Evolutionary conservation across 495 filamentous ascomycete genomes (phyloP).

Genomic region (Hypoxylon fragiforme): DNA sequence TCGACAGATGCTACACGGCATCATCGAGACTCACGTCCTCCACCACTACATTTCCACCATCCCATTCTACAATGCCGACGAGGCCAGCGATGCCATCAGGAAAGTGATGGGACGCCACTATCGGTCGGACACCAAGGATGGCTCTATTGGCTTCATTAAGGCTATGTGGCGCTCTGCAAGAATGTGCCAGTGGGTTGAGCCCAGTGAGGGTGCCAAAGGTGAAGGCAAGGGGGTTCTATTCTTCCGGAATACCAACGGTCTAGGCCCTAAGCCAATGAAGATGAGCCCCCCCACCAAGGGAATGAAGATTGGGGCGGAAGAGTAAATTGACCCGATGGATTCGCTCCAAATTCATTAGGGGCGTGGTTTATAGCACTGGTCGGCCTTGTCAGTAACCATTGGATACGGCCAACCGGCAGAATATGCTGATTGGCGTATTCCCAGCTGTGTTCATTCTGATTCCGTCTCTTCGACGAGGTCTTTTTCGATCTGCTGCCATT

Average conservation of each 20-base stretch:
- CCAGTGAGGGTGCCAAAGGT: constrained; percentile 65
- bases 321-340: constrained; percentile 3
- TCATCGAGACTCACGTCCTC: constrained; percentile 89
- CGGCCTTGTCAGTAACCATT: background rate
- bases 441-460: background rate
- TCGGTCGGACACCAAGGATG: constrained; percentile 63
- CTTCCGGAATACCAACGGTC: constrained; percentile 77
- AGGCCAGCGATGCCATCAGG: constrained; percentile 83
- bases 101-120: constrained; percentile 83
- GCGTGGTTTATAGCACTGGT: too few species aligned
- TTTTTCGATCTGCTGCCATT: background rate
- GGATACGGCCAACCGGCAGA: constrained; percentile 9
- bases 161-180: constrained; percentile 67
- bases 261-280: constrained; percentile 66
- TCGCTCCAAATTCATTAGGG: too few species aligned
- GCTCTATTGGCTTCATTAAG: constrained; percentile 66
- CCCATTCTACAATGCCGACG: constrained; percentile 89
- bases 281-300: constrained; percentile 31
- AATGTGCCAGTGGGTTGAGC: constrained; percentile 76
- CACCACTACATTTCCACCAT: constrained; percentile 87
- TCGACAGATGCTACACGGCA: constrained; percentile 82
- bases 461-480: too few species aligned
- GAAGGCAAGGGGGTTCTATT: constrained; percentile 67
- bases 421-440: background rate
- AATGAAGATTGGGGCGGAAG: constrained; percentile 8